Conservation (phyloP, 441 rosid genomes). For the Omphalea diandra region DNA sequence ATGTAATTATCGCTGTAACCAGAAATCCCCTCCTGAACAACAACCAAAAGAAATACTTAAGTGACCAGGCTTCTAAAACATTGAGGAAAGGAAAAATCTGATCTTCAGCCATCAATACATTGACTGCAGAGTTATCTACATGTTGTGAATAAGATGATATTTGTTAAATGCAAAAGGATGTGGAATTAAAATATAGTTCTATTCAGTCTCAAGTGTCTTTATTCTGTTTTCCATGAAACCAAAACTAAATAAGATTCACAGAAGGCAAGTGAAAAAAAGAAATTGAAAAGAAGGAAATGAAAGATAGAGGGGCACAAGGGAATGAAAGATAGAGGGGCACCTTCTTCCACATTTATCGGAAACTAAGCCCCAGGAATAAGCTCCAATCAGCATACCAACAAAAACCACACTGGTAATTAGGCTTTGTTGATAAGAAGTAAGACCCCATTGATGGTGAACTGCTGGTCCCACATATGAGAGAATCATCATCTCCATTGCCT, state of each 20-base stretch:
- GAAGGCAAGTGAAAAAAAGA: neutral
- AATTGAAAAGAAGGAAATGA: neutral
- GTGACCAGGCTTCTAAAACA: neutral
- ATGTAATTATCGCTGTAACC: conserved; percentile 71
- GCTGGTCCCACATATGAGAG: conserved; percentile 91
- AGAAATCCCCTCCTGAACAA: conserved; percentile 83
- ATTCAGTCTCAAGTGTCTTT: neutral
- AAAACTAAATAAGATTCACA: neutral
- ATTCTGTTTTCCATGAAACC: neutral
- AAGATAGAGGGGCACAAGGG: too few species aligned
- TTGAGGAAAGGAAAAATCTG: neutral
- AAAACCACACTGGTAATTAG: conserved; percentile 75
- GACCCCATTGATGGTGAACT: conserved; percentile 68
- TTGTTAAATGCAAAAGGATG: neutral
- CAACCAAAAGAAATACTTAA: neutral
- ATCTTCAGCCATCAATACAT: neutral
- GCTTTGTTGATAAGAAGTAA: conserved; percentile 72
- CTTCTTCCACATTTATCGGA: conserved; percentile 89
- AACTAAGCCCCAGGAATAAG: conserved; percentile 87
- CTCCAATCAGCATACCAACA: conserved; percentile 88
- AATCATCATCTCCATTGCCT: conserved; percentile 99
- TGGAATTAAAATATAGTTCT: neutral
- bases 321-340: conserved; percentile 40
- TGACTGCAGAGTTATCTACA: neutral
- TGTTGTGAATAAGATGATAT: neutral